A percentile compares a stretch with the other conserved stretches of the same genome.
These are phyloP conservation scores for Dryas alaskensis DNA, from an alignment of 306 rosid genomes.

Conservation along the genomic window DNA sequence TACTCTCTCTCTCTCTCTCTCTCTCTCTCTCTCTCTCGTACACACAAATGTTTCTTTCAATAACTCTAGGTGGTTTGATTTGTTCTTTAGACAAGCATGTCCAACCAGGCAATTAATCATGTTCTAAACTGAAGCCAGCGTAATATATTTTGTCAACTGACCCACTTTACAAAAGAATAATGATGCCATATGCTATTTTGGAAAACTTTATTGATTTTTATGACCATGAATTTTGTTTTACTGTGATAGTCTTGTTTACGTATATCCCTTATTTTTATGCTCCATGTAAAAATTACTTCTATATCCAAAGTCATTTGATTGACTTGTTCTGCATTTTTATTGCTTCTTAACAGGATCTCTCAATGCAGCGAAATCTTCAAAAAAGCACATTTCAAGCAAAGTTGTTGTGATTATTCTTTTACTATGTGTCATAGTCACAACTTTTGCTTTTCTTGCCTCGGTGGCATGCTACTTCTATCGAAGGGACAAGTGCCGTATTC, in stretches of 20 bases:
- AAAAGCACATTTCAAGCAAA: conserved; percentile 59
- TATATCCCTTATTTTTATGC: neutral
- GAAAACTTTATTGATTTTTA: neutral
- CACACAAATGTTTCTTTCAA: neutral
- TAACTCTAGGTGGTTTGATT: neutral
- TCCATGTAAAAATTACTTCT: neutral
- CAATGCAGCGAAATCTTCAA: conserved; percentile 44
- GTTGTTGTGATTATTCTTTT: conserved; percentile 52
- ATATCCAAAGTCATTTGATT: neutral
- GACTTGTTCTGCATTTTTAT: conserved; percentile 24
- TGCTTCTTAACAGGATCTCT: conserved; percentile 57
- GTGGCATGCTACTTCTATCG: conserved; percentile 49
- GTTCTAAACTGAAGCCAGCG: neutral
- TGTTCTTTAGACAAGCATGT: neutral
- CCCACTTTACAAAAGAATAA: neutral
- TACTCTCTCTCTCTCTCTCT: conserved; percentile 39
- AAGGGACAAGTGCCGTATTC: conserved; percentile 47
- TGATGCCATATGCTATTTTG: neutral
- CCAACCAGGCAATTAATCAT: neutral
- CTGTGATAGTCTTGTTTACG: neutral
- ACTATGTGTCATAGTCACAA: conserved; percentile 54
- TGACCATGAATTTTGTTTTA: neutral
- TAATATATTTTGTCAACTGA: neutral
- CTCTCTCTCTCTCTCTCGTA: conserved; percentile 19
- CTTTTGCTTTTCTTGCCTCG: conserved; percentile 61